Conservation (phyloP, 129 eudicot species). For the Saposhnikovia divaricata region DNA sequence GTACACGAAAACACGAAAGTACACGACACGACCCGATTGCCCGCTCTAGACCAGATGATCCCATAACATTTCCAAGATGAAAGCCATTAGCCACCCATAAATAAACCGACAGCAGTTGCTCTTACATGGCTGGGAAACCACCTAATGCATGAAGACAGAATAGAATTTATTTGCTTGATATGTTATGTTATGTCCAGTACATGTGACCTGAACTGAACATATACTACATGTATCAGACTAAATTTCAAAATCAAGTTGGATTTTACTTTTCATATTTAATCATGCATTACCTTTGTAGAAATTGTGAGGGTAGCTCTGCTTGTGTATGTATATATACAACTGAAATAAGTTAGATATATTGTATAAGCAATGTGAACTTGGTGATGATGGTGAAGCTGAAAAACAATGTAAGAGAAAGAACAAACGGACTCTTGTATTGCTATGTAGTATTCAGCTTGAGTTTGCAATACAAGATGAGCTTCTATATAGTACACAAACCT, state of each 20-base stretch:
- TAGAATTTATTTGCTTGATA: neutral
- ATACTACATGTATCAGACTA: neutral
- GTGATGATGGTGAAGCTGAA: too few relatives aligned
- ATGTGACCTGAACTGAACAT: neutral
- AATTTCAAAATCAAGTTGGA: neutral
- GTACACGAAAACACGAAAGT: too few relatives aligned
- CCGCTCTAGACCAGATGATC: constrained; percentile 90
- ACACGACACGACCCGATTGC: too few relatives aligned
- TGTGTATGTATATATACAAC: too few relatives aligned
- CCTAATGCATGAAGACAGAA: constrained; percentile 27
- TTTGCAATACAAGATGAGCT: too few relatives aligned
- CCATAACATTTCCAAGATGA: constrained; percentile 94
- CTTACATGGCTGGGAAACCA: constrained; percentile 94
- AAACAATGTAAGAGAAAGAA: too few relatives aligned
- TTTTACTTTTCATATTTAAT: neutral
- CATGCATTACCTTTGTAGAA: constrained; percentile 44
- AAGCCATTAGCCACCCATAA: constrained; percentile 79
- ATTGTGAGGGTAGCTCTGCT: too few relatives aligned
- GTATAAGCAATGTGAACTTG: too few relatives aligned
- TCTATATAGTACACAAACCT: too few relatives aligned
- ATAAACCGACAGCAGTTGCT: constrained; percentile 90
- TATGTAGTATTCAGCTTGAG: too few relatives aligned
- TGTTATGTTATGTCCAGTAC: neutral
- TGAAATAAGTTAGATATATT: too few relatives aligned
- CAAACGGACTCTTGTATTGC: too few relatives aligned